Evolutionary conservation across 1,139 yeast genomes (phyloP), one percentile per base, ranked within the genome.

Genomic region (Geotrichum cucujoidarum): DNA sequence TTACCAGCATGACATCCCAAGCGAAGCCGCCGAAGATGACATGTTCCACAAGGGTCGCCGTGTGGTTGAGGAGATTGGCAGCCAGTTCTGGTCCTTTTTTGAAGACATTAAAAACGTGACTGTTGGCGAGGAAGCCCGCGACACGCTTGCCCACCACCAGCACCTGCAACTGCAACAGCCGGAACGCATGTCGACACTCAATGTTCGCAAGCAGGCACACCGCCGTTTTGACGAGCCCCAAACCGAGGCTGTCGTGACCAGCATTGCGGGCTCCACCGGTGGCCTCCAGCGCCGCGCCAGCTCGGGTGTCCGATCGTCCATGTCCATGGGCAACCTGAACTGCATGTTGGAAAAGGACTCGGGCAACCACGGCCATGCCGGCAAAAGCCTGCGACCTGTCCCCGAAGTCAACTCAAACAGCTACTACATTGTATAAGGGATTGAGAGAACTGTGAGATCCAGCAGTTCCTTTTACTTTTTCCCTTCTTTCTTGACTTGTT

Each of bases 31-130:
- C 2, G 36, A 40, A 4, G 49, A 44, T 34, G 68, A 65, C 30
- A 64, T 64, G 22, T 44, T 63, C 35, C 57, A 57, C 37, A 58
- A 62, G 60, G 67, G 69, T 36, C 55, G 57, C 16, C 56, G 68
- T 5, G 67, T 65, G 10, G 66, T 65, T 6, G 68, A 62, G 36
- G 69, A 62, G 44, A 56, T 66, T 6, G 65, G 67, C 16, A 49
- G 61, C 16, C 69, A 64, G 49, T 62, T 66, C 48, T 64, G 67
- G 68, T 63, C 67, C 1, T 56, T 66, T 10, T 56, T 64, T 42
- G 69, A 64, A 24, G 70, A 66, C 43, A 65, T 66, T 8, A 56
- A 58, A 48, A 62, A 60, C 24, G 67, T 63, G 7, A 59, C 68
- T 0, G 56, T 63, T 43, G 68, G 68, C 2, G 63, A 59, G 21